Evolutionary conservation across 805 yeast species (phyloP), one percentile per base, ranked within the genome.

Genomic region (Candida saitoana): DNA sequence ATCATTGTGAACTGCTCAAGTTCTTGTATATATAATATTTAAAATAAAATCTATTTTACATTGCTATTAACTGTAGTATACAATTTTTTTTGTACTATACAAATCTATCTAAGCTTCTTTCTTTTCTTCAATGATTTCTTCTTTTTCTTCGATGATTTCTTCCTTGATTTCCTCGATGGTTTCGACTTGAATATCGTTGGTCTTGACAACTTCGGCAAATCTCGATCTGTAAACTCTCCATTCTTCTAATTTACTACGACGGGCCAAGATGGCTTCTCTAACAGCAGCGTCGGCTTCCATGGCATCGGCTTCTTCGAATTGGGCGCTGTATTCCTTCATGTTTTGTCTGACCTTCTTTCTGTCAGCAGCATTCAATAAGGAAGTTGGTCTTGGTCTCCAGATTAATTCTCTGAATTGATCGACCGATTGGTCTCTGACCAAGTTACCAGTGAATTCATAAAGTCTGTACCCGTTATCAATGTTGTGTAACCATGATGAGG

Each of bases 361-460:
- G 63, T 87, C 95, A 51, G 80, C 84, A 55, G 82, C 80, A 47
- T 82, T 72, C 59, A 93, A 78, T 50, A 82, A 65, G 2, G 89
- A 75, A 15, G 77, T 79, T 39, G 99, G 99, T 71, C 99, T 83
- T 57, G 98, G 98, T 74, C 99, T 86, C 99, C 99, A 93, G 48
- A 79, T 73, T 57, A 91, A 87, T 48, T 86, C 90, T 68, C 82
- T 86, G 78, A 93, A 88, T 42, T 82, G 85, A 55, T 87, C 93
- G 47, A 87, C 64, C 18, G 76, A 64, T 57, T 90, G 96, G 54
- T 86, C 93, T 52, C 82, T 80, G 46, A 87, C 63, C 50, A 81
- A 51, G 51, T 72, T 74, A 57, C 99, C 99, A 38, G 85, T 82
- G 63, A 87, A 76, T 62, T 89, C 95, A 69, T 74, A 90, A 49